Conservation (phyloP, 345 rosid species). For the Dimocarpus longan region DNA sequence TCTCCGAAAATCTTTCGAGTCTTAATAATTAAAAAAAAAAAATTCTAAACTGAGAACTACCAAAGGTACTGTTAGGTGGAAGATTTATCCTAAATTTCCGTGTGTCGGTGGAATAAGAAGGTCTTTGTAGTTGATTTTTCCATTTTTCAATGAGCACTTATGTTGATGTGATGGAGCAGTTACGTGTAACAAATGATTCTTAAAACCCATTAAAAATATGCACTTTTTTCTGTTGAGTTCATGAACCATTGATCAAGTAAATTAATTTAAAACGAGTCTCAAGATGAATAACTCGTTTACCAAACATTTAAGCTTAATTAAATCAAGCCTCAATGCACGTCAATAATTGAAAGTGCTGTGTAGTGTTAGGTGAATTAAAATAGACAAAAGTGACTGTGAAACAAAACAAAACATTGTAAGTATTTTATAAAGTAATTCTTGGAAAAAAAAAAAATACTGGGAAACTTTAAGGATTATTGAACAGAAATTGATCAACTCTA, state of each 20-base stretch:
- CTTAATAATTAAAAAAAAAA: too few relatives aligned
- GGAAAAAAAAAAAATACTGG: too few relatives aligned
- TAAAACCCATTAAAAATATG: background rate
- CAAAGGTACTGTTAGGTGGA: background rate
- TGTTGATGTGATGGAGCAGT: background rate
- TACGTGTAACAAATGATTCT: background rate
- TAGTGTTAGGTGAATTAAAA: background rate
- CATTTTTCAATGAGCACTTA: background rate
- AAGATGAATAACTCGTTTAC: background rate
- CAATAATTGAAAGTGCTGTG: background rate
- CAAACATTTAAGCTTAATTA: background rate
- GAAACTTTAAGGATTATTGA: background rate
- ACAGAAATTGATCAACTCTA: background rate
- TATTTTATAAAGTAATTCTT: too few relatives aligned
- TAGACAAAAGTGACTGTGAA: background rate
- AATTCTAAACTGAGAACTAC: too few relatives aligned
- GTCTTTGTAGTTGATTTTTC: background rate
- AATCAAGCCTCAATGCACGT: background rate
- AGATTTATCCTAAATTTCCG: background rate
- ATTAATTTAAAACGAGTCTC: too few relatives aligned
- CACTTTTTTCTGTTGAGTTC: background rate
- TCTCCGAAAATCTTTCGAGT: too few relatives aligned
- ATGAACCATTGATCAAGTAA: background rate
- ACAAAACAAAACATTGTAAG: background rate
- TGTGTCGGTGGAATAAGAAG: slow-evolving; percentile 11